These are phyloP conservation scores for Bauhinia variegata DNA, from an alignment of 306 rosid genomes.

Conservation along the genomic window DNA sequence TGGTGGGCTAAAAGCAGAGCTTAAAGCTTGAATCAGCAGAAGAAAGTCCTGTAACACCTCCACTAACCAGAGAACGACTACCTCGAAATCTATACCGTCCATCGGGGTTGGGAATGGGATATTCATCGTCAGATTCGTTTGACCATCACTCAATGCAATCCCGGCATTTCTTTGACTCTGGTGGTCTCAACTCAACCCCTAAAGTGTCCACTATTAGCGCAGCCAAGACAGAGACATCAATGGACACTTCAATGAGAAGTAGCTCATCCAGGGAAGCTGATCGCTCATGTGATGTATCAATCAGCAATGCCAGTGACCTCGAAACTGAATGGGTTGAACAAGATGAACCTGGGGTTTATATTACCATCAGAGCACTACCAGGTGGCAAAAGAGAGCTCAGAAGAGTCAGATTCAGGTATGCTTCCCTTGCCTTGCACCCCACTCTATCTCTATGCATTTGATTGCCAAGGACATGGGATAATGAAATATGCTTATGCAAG, in stretches of 20 bases:
- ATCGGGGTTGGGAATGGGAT: conserved; percentile 56
- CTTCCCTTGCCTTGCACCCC: background rate
- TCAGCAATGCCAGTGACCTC: conserved; percentile 62
- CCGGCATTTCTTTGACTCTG: conserved; percentile 42
- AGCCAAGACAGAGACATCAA: conserved; percentile 64
- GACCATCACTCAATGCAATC: conserved; percentile 56
- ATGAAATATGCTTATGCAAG: too few species aligned
- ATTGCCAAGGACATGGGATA: too few species aligned
- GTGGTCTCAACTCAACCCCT: conserved; percentile 59
- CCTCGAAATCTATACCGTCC: conserved; percentile 59
- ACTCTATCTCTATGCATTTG: too few species aligned
- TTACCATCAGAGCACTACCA: conserved; percentile 59
- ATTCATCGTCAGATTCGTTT: conserved; percentile 63
- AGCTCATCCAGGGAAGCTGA: conserved; percentile 68
- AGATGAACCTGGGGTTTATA: conserved; percentile 68
- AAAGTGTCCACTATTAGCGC: conserved; percentile 63
- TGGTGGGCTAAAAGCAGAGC: conserved; percentile 41
- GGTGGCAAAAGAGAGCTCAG: conserved; percentile 64
- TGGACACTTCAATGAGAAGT: conserved; percentile 65
- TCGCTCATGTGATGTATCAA: conserved; percentile 55
- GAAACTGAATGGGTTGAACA: conserved; percentile 67
- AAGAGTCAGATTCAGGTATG: conserved; percentile 68
- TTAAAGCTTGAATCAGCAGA: conserved; percentile 63
- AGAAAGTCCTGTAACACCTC: conserved; percentile 61
- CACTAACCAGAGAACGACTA: conserved; percentile 46